Conservation (phyloP, 306 rosid species). For the Cercis canadensis region DNA sequence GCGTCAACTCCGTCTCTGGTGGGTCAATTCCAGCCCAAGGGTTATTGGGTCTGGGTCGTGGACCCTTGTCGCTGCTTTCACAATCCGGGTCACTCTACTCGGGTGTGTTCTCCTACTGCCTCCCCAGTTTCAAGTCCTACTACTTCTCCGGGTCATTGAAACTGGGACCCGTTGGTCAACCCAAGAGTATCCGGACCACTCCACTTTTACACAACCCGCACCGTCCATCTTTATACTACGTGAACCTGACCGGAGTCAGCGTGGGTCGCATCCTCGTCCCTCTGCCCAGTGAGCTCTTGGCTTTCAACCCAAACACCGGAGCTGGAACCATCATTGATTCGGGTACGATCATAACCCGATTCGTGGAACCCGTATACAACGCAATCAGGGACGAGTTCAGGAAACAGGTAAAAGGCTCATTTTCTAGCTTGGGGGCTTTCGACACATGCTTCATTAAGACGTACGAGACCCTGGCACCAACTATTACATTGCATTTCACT, state of each 20-base stretch:
- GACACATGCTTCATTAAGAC: conserved; percentile 78
- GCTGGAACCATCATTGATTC: conserved; percentile 90
- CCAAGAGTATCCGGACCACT: conserved; percentile 72
- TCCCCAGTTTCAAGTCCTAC: conserved; percentile 87
- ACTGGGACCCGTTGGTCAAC: conserved; percentile 82
- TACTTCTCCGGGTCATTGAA: conserved; percentile 91
- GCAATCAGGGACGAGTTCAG: conserved; percentile 84
- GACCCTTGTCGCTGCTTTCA: conserved; percentile 70
- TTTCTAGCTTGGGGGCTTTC: conserved; percentile 76
- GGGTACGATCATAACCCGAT: conserved; percentile 84
- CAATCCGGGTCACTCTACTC: conserved; percentile 75
- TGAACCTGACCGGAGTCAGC: conserved; percentile 74
- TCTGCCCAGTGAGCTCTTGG: conserved; percentile 43
- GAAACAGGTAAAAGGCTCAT: conserved; percentile 67
- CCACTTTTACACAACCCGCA: conserved; percentile 81
- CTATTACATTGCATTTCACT: conserved; percentile 56
- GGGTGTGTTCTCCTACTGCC: conserved; percentile 78
- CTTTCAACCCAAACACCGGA: conserved; percentile 68
- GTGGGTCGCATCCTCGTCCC: conserved; percentile 68
- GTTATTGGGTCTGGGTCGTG: conserved; percentile 86
- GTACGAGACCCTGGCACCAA: conserved; percentile 59
- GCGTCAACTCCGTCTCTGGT: conserved; percentile 63
- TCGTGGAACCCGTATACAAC: conserved; percentile 64
- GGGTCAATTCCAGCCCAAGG: conserved; percentile 78
- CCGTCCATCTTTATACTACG: conserved; percentile 81